Base-by-base conservation (phyloP, 768 basidiomycete species). In the Amanita muscaria region DNA sequence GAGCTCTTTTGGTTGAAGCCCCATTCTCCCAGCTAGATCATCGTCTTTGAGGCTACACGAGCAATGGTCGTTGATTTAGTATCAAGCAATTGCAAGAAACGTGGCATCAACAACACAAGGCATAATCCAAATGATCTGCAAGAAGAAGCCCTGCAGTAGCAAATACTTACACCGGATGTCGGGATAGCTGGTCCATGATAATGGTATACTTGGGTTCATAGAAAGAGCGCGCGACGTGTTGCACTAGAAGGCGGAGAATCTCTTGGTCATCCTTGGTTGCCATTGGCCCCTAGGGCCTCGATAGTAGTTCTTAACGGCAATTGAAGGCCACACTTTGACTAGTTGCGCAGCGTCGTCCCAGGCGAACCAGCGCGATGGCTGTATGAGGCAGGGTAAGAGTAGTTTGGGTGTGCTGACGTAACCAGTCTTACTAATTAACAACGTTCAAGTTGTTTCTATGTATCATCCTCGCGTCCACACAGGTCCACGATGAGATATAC, bases 201-300 rank as follows among this genome's bases (percentile, higher is more conserved):
- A 98, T 85, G 54, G 83, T 87, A 62, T 74, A 91, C 56, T 87
- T 88, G 35, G 88, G 72, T 62, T 97, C 96, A 66, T 97, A 99
- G 66, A 99, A 98, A 25, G 86, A 82, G 56, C 94, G 79, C 36
- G 84, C 80, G 59, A 94, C 90, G 67, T 89, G 84, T 61, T 96
- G 91, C 52, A 96, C 88, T 54, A 99, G 82, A 48, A 81, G 77
- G 61, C 80, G 82, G 44, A 92, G 79, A 2, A 76, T 79, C 62
- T 88, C 85, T 66, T 82, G 78, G 57, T 88, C 86, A 59, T 87
- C 86, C 59, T 83, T 83, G 39, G 75, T 80, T 42, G 79, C 69
- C 78, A 81, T 80, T 51, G 22, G 48, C 34, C 46, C 44, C 44
- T 46, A 46, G 30, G 44, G 44, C 44, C 44, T 16, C 36, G 44